These are phyloP conservation scores for Persicaria maculosa DNA, from an alignment of 148 eudicot genomes.

Conservation along the genomic window DNA sequence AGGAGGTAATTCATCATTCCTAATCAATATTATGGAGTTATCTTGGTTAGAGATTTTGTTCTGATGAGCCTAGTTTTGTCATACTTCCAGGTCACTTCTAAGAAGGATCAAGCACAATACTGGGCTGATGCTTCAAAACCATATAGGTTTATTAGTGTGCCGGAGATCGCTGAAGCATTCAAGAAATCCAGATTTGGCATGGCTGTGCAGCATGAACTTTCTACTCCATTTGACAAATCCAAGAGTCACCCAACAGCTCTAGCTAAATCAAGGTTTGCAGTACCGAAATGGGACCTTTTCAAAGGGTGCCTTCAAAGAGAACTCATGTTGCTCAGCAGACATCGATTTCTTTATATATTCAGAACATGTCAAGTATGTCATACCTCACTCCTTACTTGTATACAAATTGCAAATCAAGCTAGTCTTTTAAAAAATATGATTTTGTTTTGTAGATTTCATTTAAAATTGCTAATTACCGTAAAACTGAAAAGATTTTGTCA, in stretches of 20 bases:
- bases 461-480: background rate
- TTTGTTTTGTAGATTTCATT: background rate
- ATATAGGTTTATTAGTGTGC: conserved; percentile 51
- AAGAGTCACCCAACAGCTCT: conserved; percentile 50
- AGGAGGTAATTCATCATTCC: conserved; percentile 48
- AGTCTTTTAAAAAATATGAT: background rate
- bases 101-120: conserved; percentile 84
- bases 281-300: conserved; percentile 60
- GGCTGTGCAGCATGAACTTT: conserved; percentile 36
- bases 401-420: too few species aligned
- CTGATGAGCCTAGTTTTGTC: background rate
- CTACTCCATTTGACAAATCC: conserved; percentile 46
- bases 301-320: conserved; percentile 66
- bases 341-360: conserved; percentile 64
- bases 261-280: conserved; percentile 40
- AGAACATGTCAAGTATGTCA: conserved; percentile 65
- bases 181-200: conserved; percentile 56
- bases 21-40: background rate
- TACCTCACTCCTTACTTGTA: background rate
- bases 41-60: background rate
- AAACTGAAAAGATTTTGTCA: background rate
- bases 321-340: conserved; percentile 58
- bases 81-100: conserved; percentile 66
- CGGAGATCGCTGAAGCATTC: conserved; percentile 69
- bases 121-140: conserved; percentile 79